Base-by-base conservation (phyloP, 1,284 basidiomycete species). In the Ceratobasidium sp. region DNA sequence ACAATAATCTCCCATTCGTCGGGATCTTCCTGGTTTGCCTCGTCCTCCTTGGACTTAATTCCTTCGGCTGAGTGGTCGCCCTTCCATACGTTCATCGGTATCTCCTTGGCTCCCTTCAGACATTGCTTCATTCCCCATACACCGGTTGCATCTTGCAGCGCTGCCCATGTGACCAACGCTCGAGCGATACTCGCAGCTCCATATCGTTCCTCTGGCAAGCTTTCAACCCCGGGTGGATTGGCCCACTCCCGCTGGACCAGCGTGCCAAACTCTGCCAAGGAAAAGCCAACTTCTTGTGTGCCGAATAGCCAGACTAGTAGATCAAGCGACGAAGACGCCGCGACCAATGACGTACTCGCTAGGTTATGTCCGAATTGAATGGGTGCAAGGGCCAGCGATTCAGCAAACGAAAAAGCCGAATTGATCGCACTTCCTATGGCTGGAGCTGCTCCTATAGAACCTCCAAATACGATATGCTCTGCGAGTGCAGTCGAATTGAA, bases 101-200 rank as follows among this genome's bases (percentile, higher is more conserved):
- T 86, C 78, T 92, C 91, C 70, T 82, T 84, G 74, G 92, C 82
- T 77, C 86, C 81, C 76, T 83, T 83, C 71, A 89, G 85, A 89
- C 90, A 92, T 52, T 80, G 82, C 76, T 84, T 83, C 78, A 92
- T 91, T 74, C 91, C 89, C 85, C 89, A 91, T 76, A 91, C 87
- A 76, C 89, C 87, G 1, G 92, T 93, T 46, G 91, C 88, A 45
- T 89, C 88, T 77, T 93, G 91, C 48, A 93, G 81, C 0, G 90
- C 87, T 1, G 88, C 88, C 90, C 91, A 93, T 1, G 88, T 90
- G 2, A 91, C 85, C 18, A 92, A 83, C 0, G 90, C 92, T 74
- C 86, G 83, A 30, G 86, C 86, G 9, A 91, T 83, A 70, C 91
- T 86, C 0, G 85, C 85, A 23, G 92, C 81, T 3, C 88, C 86